Evolutionary conservation across 2,329 filamentous ascomycete species (phyloP).

Genomic region (Alternaria dauci): DNA sequence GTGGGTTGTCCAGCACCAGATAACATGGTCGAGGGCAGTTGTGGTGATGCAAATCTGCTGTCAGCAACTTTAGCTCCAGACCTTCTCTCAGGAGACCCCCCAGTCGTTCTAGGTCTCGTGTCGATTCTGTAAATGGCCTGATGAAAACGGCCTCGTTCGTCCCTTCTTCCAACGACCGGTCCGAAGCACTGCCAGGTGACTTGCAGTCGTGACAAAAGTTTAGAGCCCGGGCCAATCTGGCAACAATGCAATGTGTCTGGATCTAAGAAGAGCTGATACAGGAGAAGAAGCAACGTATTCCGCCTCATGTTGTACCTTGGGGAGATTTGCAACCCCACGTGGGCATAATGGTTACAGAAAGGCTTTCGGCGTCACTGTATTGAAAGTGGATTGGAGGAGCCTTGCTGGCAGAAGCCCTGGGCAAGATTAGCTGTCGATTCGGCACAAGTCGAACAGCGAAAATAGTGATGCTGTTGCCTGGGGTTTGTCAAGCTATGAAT

Average conservation of each 20-base stretch:
- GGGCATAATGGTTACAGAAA: not conserved
- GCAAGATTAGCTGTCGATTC: not conserved
- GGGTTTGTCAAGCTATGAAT: not conserved
- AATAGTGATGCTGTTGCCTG: not conserved
- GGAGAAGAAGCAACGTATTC: too few relatives aligned
- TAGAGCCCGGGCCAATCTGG: too few relatives aligned
- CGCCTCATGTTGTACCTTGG: too few relatives aligned
- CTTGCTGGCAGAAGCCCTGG: not conserved
- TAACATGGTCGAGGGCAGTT: not conserved
- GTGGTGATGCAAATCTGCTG: not conserved
- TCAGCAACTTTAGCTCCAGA: not conserved
- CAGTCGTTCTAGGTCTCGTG: not conserved
- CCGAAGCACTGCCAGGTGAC: not conserved
- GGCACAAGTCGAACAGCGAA: not conserved
- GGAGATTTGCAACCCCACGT: too few relatives aligned
- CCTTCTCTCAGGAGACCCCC: not conserved
- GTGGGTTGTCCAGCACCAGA: not conserved
- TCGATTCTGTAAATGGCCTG: not conserved
- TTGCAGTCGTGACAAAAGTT: not conserved
- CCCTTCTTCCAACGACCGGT: too few relatives aligned
- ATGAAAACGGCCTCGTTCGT: not conserved
- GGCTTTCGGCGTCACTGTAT: not conserved
- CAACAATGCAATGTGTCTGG: too few relatives aligned
- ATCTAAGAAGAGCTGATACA: too few relatives aligned
- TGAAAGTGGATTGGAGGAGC: not conserved